Base-by-base conservation (phyloP, 2,329 filamentous ascomycete species). In the Alternaria dauci region DNA sequence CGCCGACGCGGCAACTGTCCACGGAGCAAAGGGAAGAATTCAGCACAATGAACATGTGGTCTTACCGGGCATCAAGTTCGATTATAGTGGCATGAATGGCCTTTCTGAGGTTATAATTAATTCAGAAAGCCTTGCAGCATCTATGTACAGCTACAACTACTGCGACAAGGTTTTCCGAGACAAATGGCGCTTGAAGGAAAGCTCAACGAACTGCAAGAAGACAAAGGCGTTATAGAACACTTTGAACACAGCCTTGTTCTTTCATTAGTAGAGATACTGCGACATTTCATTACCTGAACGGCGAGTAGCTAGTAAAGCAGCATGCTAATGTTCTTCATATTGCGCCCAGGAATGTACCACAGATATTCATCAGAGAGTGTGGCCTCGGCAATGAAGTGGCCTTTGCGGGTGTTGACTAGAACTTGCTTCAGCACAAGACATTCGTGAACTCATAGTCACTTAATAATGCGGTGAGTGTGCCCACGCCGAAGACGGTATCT, bases 31-130 rank as follows among this genome's bases (percentile, higher is more conserved):
- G 20, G 20, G 4, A 23, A 83, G 79, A 67, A 63, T 90, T 48
- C 80, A 73, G 70, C 90, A 91, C 66, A 86, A 90, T 60, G 87
- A 90, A 4, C 82, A 91, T 1, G 81, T 91, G 36, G 87, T 91
- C 0, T 87, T 78, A 0, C 88, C 88, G 0, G 76, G 76, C 32
- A 71, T 78, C 61, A 67, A 64, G 11, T 62, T 77, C 34, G 71
- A 78, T 34, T 63, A 60, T 9, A 55, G 42, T 12, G 72, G 69
- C 47, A 66, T 78, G 52, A 70, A 71, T 28, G 76, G 76, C 32
- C 62, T 78, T 14, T 52, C 71, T 9, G 75, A 79, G 52, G 77
- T 76, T 9, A 66, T 80, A 2, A 70, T 67, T 6, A 65, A 80
- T 36, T 65, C 70, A 2, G 61, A 75, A n/a, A 61, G 74, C 1